Percentiles rank a stretch among this genome's conserved stretches.
phyloP scores from a whole-genome alignment of 768 basidiomycete species.

The Termitomyces sp. region DNA sequence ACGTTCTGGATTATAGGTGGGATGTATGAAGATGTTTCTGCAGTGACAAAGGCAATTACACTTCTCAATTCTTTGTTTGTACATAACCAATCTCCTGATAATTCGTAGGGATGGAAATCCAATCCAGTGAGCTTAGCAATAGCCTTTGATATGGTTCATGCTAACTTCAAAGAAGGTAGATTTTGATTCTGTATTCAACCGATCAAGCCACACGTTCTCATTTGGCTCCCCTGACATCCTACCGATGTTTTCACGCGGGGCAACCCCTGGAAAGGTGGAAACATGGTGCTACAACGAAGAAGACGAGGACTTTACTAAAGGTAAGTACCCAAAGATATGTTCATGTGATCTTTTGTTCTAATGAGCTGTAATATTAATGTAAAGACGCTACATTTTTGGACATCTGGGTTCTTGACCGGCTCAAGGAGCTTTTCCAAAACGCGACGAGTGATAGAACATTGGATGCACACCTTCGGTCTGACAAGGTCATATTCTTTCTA shows the following conservation, averaged over 20 bases:
- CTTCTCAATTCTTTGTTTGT: background rate
- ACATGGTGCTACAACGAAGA: constrained; percentile 75
- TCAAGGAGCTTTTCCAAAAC: constrained; percentile 57
- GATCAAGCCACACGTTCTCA: constrained; percentile 69
- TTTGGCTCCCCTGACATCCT: constrained; percentile 89
- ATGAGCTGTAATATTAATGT: background rate
- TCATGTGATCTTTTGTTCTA: background rate
- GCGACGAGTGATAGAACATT: constrained; percentile 50
- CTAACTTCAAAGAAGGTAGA: constrained; percentile 41
- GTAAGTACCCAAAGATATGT: constrained; percentile 23
- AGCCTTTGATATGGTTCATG: constrained; percentile 11
- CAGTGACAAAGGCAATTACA: constrained; percentile 68
- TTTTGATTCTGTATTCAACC: constrained; percentile 88
- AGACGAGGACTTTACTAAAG: constrained; percentile 85
- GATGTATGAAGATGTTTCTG: constrained; percentile 89
- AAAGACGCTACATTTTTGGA: constrained; percentile 38
- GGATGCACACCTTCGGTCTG: constrained; percentile 44
- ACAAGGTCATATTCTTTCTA: constrained; percentile 73
- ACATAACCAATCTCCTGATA: constrained; percentile 7
- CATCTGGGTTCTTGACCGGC: constrained; percentile 71
- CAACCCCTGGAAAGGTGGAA: constrained; percentile 60
- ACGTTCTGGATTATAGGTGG: constrained; percentile 41
- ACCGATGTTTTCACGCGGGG: constrained; percentile 82
- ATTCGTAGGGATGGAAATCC: constrained; percentile 72
- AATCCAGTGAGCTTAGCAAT: constrained; percentile 52